Evolutionary conservation across 768 basidiomycete genomes (phyloP), one percentile per base, ranked within the genome.

Genomic region (Neoboletus brunneissimus): DNA sequence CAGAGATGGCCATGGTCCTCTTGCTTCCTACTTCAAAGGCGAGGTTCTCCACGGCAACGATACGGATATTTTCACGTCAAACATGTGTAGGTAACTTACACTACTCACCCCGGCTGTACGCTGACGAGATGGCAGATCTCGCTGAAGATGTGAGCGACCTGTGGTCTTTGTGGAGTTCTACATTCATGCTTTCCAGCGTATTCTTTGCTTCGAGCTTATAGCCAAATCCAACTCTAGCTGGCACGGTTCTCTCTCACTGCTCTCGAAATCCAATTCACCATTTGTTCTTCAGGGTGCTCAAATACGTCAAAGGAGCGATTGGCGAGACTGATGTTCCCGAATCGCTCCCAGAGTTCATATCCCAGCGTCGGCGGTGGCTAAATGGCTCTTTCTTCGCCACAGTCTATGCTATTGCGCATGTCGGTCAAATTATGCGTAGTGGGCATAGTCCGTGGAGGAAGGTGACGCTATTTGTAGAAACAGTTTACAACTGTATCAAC

Each of bases 11-110:
- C 76, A 81, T 23, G 96, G 96, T 0, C 96, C 96, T 6, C 75
- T 98, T 5, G 90, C 93, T 15, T 94, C 95, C 16, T 99, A 99
- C 71, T 99, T 99, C 79, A 91, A 98, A 69, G 97, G 97, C 10
- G 97, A 99, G 69, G 80, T 88, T 22, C 72, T 92, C 25, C 86
- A 89, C 61, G 91, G 90, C 11, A 81, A 85, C 29, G 89, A 91
- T 66, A 89, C 91, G 0, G 92, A 94, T 66, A 93, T 96, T 44
- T 94, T 94, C 72, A 95, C 92, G 5, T 94, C 94, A 9, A 97
- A 97, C 65, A 96, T 96, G 94, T 98, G 89, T 90, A 73, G 51
- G 86, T 78, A 4, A 29, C 2, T 53, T 44, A 7, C 29, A 18
- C 32, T 48, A 7, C 22, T 40, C 35, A 2, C 13, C 1, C n/a